Base-by-base conservation (phyloP, 192 early-diverging fungal species). In the Helicostylum pulchrum region DNA sequence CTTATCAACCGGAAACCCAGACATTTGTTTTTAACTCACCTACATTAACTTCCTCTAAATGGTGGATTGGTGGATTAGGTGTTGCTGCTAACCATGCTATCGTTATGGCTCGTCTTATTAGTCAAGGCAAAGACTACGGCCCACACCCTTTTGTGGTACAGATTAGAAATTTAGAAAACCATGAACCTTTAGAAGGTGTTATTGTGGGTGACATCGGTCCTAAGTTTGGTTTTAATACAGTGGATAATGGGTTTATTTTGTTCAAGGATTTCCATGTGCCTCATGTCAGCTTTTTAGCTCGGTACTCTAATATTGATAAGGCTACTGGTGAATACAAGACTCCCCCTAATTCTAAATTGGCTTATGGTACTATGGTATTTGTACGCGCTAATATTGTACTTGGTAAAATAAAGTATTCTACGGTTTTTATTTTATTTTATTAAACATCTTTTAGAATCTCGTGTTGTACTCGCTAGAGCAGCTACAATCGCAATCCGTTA, bases 1-100 rank as follows among this genome's bases (percentile, higher is more conserved):
- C 92, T 0, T 90, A 86, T 68, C 89, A 92, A 63, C 78, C 82
- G 51, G 64, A 68, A 21, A 78, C 89, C 0, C 82, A 92, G 70
- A 86, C 91, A 64, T 96, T 93, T 75, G 71, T 88, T 21, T 85
- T 96, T 34, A 86, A 89, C 61, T 79, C 61, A 47, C 80, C 57
- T 46, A 72, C 51, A 20, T 74, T 53, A 67, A 76, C 61, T 6
- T 78, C 74, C 7, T 65, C 78, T 10, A 88, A 88, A 62, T 88
- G 84, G 84, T 88, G 87, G 87, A 81, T 80, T 32, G 87, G 85
- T 42, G 85, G 82, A n/a, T 59, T 88, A 0, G 85, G 85, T 49
- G 67, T 71, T 34, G 71, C 75, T 9, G 66, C 67, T 10, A 83
- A 76, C 0, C 87, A 88, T 67, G 84, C 87, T 36, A 71, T 86